Percentiles rank a stretch among this genome's conserved stretches.
phyloP scores from a whole-genome alignment of 257 asterid species.

The Buddleja alternifolia region DNA sequence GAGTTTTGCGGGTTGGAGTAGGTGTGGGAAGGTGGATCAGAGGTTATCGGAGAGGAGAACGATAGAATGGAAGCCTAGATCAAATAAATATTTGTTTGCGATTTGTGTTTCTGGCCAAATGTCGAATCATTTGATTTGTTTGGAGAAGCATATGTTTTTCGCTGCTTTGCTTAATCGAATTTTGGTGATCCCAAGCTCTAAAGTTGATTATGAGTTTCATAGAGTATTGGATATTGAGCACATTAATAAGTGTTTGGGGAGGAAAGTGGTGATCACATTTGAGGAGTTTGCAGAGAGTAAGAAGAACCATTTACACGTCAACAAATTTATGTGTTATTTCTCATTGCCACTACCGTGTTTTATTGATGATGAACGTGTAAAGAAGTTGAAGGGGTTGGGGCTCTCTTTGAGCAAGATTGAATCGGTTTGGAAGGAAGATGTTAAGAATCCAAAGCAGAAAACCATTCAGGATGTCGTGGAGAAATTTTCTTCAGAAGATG shows the following conservation, averaged over 20 bases:
- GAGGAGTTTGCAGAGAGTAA: conserved; percentile 72
- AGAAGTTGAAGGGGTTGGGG: conserved; percentile 82
- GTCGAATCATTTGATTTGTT: conserved; percentile 95
- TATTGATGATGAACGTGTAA: conserved; percentile 82
- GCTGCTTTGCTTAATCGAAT: conserved; percentile 83
- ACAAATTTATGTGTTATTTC: conserved; percentile 85
- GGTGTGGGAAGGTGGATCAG: conserved; percentile 74
- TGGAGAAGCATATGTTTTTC: conserved; percentile 95
- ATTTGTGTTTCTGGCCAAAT: conserved; percentile 92
- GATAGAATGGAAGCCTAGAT: conserved; percentile 79
- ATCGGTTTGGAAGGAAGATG: conserved; percentile 89
- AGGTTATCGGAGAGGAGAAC: conserved; percentile 64
- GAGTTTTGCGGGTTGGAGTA: conserved; percentile 44
- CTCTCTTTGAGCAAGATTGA: conserved; percentile 72
- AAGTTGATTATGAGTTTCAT: conserved; percentile 80
- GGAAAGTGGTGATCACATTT: conserved; percentile 80
- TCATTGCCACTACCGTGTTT: conserved; percentile 84
- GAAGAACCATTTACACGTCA: conserved; percentile 69
- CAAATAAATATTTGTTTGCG: conserved; percentile 80
- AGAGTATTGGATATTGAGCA: conserved; percentile 83
- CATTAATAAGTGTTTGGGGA: conserved; percentile 79
- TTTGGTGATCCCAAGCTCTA: conserved; percentile 85
- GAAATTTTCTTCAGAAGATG: conserved; percentile 67
- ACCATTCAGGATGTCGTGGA: conserved; percentile 63
- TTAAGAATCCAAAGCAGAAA: conserved; percentile 71